These are phyloP conservation scores for Saturnispora saitoi DNA, from an alignment of 805 yeast species.

Conservation along the genomic window DNA sequence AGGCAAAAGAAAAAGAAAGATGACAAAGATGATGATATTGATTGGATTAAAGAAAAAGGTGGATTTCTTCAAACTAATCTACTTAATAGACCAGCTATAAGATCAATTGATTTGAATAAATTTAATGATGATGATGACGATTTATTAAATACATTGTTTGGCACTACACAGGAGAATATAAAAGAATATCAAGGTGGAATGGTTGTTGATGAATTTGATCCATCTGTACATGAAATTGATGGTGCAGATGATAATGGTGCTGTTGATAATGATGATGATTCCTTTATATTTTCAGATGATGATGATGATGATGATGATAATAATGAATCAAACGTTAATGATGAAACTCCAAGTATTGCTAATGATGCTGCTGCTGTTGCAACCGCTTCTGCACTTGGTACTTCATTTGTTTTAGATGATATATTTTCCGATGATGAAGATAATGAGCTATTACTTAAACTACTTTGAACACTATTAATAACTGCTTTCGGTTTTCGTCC, in stretches of 20 bases:
- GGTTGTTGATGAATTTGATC: neutral
- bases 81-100: neutral
- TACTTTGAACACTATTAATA: neutral
- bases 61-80: conserved; percentile 35
- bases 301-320: neutral
- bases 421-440: conserved; percentile 13
- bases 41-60: conserved; percentile 21
- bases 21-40: conserved; percentile 22
- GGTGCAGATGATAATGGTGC: neutral
- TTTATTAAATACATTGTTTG: neutral
- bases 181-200: neutral
- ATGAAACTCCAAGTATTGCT: neutral
- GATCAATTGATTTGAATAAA: conserved; percentile 4
- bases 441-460: conserved; percentile 7
- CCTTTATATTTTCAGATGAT: neutral
- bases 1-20: conserved; percentile 1
- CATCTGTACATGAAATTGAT: neutral
- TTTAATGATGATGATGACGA: conserved; percentile 9
- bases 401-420: conserved; percentile 4
- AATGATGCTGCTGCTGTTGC: neutral
- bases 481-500: conserved; percentile 11
- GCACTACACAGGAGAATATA: neutral
- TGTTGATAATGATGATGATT: neutral
- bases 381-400: neutral
- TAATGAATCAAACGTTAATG: neutral